phyloP scores from a whole-genome alignment of 2,329 filamentous ascomycete genomes.

The Cercospora berteroae region DNA sequence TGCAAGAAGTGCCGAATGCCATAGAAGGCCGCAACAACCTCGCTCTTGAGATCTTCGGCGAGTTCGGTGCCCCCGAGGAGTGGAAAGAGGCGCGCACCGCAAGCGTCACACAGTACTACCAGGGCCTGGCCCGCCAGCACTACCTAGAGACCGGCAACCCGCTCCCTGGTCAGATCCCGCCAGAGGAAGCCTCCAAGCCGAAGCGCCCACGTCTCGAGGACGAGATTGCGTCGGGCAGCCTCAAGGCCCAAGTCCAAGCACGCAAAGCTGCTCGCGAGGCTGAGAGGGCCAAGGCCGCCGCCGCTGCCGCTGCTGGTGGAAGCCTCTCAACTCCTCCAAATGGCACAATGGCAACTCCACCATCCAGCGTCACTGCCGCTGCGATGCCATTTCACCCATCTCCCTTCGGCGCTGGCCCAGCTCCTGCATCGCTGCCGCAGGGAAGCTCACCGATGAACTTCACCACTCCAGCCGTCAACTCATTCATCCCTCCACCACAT shows the following conservation, averaged over 20 bases:
- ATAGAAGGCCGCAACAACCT: constrained; percentile 80
- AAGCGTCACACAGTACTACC: constrained; percentile 80
- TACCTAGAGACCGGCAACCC: constrained; percentile 82
- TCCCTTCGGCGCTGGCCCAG: neutral
- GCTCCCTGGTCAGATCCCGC: constrained; percentile 49
- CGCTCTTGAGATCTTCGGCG: constrained; percentile 95
- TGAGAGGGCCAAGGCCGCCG: constrained; percentile 8
- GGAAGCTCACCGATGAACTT: neutral
- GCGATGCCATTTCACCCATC: neutral
- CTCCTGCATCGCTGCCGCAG: neutral
- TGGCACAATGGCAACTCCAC: neutral
- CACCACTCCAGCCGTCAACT: neutral
- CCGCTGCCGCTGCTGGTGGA: constrained; percentile 1
- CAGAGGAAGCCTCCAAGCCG: neutral
- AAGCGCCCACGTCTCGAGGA: constrained; percentile 6
- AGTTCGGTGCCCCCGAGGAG: constrained; percentile 92
- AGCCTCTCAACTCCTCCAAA: neutral
- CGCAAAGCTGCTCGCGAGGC: constrained; percentile 2
- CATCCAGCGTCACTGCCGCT: neutral
- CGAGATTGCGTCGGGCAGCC: neutral
- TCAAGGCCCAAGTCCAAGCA: neutral
- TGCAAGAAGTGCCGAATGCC: constrained; percentile 87
- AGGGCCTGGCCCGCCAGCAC: constrained; percentile 79
- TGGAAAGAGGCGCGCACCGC: constrained; percentile 80
- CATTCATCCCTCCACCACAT: neutral